Percentiles rank a stretch among this genome's conserved stretches.
Conservation (phyloP, 1,284 basidiomycete species). For the Cryptococcus sp. region DNA sequence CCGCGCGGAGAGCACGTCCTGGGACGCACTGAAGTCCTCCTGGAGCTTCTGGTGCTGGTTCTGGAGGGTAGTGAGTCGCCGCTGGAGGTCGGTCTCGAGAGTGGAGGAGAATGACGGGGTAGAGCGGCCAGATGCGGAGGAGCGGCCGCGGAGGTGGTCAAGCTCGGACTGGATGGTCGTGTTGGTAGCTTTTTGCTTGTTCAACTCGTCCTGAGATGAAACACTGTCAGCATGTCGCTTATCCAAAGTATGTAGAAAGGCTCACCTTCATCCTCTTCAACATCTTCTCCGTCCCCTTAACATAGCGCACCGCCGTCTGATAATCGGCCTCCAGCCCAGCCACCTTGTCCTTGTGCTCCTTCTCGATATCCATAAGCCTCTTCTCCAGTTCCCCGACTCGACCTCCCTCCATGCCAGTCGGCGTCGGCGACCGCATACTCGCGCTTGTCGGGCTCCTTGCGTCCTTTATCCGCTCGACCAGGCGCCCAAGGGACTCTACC, state of each 20-base stretch:
- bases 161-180: conserved; percentile 73
- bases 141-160: conserved; percentile 62
- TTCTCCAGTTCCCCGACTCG: conserved; percentile 56
- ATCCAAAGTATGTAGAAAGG: conserved; percentile 14
- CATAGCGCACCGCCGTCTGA: conserved; percentile 55
- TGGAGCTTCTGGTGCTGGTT: conserved; percentile 69
- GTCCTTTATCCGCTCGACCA: conserved; percentile 61
- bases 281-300: conserved; percentile 97
- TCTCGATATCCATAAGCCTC: conserved; percentile 74
- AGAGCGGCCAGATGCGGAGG: conserved; percentile 67
- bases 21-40: conserved; percentile 69
- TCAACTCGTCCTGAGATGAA: conserved; percentile 66
- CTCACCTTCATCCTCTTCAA: conserved; percentile 84
- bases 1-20: conserved; percentile 69
- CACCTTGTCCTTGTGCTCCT: conserved; percentile 61
- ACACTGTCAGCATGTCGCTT: not conserved
- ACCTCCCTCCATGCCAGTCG: conserved; percentile 53
- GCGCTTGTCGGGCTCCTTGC: conserved; percentile 51
- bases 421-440: conserved; percentile 38
- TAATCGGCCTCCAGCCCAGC: conserved; percentile 89
- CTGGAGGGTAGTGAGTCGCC: conserved; percentile 71
- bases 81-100: conserved; percentile 54
- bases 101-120: conserved; percentile 60
- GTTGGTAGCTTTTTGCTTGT: conserved; percentile 80
- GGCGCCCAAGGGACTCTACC: conserved; percentile 60